A percentile compares a stretch with the other conserved stretches of the same genome.
phyloP scores from a whole-genome alignment of 352 stramenopile species.

The Phytophthora foliorum region DNA sequence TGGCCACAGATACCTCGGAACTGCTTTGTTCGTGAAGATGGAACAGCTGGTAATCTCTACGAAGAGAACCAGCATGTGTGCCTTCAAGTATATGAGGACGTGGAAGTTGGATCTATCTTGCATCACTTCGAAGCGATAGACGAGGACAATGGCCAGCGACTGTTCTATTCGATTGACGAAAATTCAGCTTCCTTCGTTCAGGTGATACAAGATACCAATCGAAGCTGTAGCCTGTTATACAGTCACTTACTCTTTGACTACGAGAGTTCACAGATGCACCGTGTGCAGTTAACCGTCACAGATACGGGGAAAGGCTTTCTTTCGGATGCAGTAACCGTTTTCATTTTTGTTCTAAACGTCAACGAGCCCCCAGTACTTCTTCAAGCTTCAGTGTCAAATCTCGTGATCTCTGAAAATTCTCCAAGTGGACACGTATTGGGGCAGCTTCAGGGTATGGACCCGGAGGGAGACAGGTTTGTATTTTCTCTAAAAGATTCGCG shows the following conservation, averaged over 20 bases:
- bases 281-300: conserved; percentile 51
- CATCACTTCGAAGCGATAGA: conserved; percentile 42
- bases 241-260: conserved; percentile 51
- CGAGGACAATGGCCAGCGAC: conserved; percentile 48
- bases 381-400: conserved; percentile 32
- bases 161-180: conserved; percentile 48
- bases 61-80: conserved; percentile 65
- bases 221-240: conserved; percentile 49
- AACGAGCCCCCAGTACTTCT: conserved; percentile 55
- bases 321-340: conserved; percentile 48
- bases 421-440: conserved; percentile 29
- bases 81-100: conserved; percentile 49
- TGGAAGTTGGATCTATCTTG: conserved; percentile 33
- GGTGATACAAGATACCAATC: conserved; percentile 48
- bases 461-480: conserved; percentile 54
- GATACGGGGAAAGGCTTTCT: conserved; percentile 60
- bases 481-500: conserved; percentile 44
- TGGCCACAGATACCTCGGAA: conserved; percentile 51
- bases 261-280: conserved; percentile 47
- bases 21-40: conserved; percentile 53
- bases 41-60: conserved; percentile 41
- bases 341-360: conserved; percentile 57
- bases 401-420: conserved; percentile 53
- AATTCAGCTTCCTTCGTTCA: conserved; percentile 29
- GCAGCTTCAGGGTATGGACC: conserved; percentile 50